Evolutionary conservation across 2,329 filamentous ascomycete genomes (phyloP), one percentile per base, ranked within the genome.

Genomic region (Podosphaera aphanis): DNA sequence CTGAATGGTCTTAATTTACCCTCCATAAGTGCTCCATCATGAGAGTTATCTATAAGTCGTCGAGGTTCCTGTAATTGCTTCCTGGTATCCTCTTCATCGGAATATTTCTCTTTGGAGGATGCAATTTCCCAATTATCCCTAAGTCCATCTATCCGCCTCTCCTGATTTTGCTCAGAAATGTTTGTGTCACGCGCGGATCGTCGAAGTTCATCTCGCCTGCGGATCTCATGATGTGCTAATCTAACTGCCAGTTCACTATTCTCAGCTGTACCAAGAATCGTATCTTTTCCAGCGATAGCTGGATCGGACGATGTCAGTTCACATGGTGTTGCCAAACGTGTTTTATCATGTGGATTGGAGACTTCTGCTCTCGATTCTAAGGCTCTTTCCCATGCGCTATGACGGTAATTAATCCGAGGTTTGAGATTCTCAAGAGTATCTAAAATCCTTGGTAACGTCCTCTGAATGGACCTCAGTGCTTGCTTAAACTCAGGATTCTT

Each of bases 161-260:
- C 63, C 47, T 69, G 66, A 50, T 77, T 71, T 49, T 74, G 70
- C 46, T 73, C 69, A 0, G 69, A 64, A 1, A 74, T 64, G 0
- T 70, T 74, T 21, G 72, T 68, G 51, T 73, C 68, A 27, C 70
- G 67, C 21, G 69, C 72, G 10, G 68, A 69, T 51, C 65, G 70
- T 49, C 74, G 67, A 37, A 66, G 68, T 13, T 71, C 73, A 53
- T 81, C 77, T 51, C 83, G 68, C 37, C 80, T 69, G 47, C 64
- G 66, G 47, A 85, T 70, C 60, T 92, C 83, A 46, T 72, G 71
- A 50, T 78, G 75, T 0, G 83, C 83, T 25, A 92, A 61, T 51
- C 79, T 73, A 5, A 92, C 76, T 0, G 84, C 85, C 40, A 92
- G 63, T 10, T 86, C 78, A 50, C 76, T 71, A 50, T 92, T 68